Evolutionary conservation across 208 protist species (phyloP), one percentile per base, ranked within the genome.

Genomic region (Entamoeba dispar): DNA sequence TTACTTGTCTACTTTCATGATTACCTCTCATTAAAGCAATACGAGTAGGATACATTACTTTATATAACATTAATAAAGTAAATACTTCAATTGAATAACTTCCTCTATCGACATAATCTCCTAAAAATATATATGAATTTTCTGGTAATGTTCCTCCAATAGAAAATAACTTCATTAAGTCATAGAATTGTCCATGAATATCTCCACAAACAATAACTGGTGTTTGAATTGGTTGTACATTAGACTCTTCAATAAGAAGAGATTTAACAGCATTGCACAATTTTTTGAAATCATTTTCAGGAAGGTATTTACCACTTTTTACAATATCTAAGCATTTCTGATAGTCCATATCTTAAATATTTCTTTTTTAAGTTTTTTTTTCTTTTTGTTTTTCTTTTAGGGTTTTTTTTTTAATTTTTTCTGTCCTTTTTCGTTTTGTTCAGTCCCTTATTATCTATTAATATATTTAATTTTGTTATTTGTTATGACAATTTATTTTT

Each of bases 1-100:
- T 99, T 91, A 99, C 98, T 93, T 99, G 98, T 10, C 98, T 96
- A 3, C 97, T 98, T 94, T 99, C 98, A 94, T 99, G 98, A 94
- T 99, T 99, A 90, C 98, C 98, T 93, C 98, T 96, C 14, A 99
- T 95, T 19, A 99, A 95, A 94, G 98, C 97, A 55, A 99, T 95
- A 5, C 98, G 96, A 92, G 97, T 96, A 12, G 97, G 98, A 94
- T 98, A 99, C 90, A 97, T 96, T 38, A 98, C 94, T 94, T 99
- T 94, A 47, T 91, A 61, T 49, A 69, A 50, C 34, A 94, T 51
- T 55, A 94, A 92, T 49, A 94, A 57, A 73, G 91, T 52, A 31
- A 93, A 77, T 6, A 49, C 91, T 95, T 94, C 93, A 86, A 94
- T 50, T 12, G 92, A 91, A 49, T 93, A 92, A 49, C 47, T 93